phyloP scores from a whole-genome alignment of 2,329 filamentous ascomycete genomes.

The Ophiocordyceps camponoti-floridani region DNA sequence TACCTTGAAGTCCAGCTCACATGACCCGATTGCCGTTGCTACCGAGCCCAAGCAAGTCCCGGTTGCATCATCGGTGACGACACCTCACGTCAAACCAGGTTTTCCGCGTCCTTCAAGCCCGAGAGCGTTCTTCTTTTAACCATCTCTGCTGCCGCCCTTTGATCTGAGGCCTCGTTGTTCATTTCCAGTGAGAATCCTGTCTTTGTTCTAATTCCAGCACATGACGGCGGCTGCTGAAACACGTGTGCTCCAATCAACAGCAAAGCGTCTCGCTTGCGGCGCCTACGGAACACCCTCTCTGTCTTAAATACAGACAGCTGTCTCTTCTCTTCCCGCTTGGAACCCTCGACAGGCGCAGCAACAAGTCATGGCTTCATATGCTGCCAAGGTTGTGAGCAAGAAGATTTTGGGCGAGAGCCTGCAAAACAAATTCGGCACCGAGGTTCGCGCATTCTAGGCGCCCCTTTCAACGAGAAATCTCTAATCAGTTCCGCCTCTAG shows the following conservation, averaged over 20 bases:
- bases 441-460: slow-evolving; percentile 17
- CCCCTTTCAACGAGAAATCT: slow-evolving; percentile 4
- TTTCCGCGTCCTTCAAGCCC: neutral
- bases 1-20: no score
- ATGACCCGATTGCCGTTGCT: neutral
- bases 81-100: neutral
- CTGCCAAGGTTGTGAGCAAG: slow-evolving; percentile 36
- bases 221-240: slow-evolving; percentile 9
- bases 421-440: slow-evolving; percentile 39
- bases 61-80: neutral
- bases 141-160: neutral
- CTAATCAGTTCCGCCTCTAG: slow-evolving; percentile 25
- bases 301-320: slow-evolving; percentile 1
- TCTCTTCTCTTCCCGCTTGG: neutral
- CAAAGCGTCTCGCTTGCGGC: slow-evolving; percentile 6
- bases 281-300: neutral
- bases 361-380: slow-evolving; percentile 28
- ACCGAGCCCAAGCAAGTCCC: neutral
- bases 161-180: neutral
- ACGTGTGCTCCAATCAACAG: slow-evolving; percentile 5
- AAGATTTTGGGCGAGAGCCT: slow-evolving; percentile 38
- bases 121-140: neutral
- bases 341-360: neutral
- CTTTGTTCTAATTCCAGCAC: slow-evolving; percentile 5
- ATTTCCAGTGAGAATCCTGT: slow-evolving; percentile 1